Percentiles rank a stretch among this genome's conserved stretches.
Conservation (phyloP, 2,329 filamentous ascomycete species). For the Botrytis sinoallii region DNA sequence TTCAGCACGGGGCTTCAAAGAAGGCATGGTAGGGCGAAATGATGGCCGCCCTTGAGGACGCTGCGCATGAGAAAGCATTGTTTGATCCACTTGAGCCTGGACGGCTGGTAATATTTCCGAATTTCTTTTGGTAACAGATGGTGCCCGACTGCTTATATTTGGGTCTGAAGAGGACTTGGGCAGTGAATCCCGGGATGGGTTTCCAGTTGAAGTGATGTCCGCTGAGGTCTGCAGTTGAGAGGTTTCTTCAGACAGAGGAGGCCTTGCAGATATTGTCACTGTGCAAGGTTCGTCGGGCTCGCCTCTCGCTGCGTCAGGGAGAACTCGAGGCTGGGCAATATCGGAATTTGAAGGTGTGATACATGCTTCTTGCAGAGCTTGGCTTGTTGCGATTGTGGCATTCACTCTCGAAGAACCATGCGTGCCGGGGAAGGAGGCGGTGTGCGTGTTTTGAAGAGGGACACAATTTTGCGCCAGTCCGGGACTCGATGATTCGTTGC, state of each 20-base stretch:
- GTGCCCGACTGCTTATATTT: not conserved
- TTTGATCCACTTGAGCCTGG: not conserved
- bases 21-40: slow-evolving; percentile 24
- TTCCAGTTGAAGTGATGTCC: not conserved
- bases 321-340: not conserved
- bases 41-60: slow-evolving; percentile 25
- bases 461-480: slow-evolving; percentile 15
- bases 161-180: not conserved
- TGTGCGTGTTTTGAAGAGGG: slow-evolving; percentile 5
- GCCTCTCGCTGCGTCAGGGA: slow-evolving; percentile 11
- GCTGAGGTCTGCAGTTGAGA: slow-evolving; percentile 1
- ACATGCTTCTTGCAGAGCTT: slow-evolving; percentile 2
- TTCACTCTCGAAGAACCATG: slow-evolving; percentile 3
- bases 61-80: slow-evolving; percentile 15
- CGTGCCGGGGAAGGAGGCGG: not conserved
- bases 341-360: slow-evolving; percentile 10
- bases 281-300: slow-evolving; percentile 1
- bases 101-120: not conserved
- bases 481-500: slow-evolving; percentile 55
- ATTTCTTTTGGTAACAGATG: not conserved
- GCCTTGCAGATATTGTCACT: slow-evolving; percentile 8
- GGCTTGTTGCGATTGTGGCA: not conserved
- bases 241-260: not conserved
- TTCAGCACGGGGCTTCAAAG: slow-evolving; percentile 27
- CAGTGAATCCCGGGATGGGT: not conserved